These are phyloP conservation scores for Thamnidium elegans DNA, from an alignment of 192 early-diverging fungal species.

Conservation along the genomic window DNA sequence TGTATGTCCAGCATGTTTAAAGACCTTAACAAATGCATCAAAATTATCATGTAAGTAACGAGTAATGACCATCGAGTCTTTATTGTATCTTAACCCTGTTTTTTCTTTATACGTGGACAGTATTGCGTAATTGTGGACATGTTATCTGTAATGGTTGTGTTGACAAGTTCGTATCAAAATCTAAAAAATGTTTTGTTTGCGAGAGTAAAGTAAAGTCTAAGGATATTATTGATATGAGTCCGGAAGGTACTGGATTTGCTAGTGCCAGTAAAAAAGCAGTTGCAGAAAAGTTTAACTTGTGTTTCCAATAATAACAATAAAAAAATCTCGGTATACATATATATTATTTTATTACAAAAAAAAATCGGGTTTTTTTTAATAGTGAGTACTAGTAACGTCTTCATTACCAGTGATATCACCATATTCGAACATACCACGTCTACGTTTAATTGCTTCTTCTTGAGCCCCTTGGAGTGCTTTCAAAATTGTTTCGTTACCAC, in stretches of 20 bases:
- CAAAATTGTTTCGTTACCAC: constrained; percentile 55
- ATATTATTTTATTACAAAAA: no score
- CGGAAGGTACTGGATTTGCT: constrained; percentile 71
- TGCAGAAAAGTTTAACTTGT: constrained; percentile 60
- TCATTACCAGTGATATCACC: constrained; percentile 55
- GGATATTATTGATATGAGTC: constrained; percentile 64
- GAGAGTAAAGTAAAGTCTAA: constrained; percentile 62
- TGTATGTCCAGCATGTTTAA: constrained; percentile 71
- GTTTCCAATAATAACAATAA: constrained; percentile 54
- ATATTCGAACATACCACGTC: constrained; percentile 61
- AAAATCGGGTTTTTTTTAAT: neutral
- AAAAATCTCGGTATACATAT: neutral
- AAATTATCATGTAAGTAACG: constrained; percentile 56
- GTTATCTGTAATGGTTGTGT: constrained; percentile 67
- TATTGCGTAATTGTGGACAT: constrained; percentile 70
- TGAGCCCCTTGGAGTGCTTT: constrained; percentile 63
- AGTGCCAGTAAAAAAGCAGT: constrained; percentile 64
- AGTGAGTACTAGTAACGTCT: constrained; percentile 20
- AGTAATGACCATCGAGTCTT: constrained; percentile 1
- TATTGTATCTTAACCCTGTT: neutral
- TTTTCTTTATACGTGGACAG: constrained; percentile 22
- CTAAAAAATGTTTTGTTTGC: constrained; percentile 70
- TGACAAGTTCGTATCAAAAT: constrained; percentile 62
- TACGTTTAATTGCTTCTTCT: constrained; percentile 63
- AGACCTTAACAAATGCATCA: constrained; percentile 65